A percentile compares a stretch with the other conserved stretches of the same genome.
Conservation (phyloP, 164 flowering plant species). For the Protea cynaroides region DNA sequence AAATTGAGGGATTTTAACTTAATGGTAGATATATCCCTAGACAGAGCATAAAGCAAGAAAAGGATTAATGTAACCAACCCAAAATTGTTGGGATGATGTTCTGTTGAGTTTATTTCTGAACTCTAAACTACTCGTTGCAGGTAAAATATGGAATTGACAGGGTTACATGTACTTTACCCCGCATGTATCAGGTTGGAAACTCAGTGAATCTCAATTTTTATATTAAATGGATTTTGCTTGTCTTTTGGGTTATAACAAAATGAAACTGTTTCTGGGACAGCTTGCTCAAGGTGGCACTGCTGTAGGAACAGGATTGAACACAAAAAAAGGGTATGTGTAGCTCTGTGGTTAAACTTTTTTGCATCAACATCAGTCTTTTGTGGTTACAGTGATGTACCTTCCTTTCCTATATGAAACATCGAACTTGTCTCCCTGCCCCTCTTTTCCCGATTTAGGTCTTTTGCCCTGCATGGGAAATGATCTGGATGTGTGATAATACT, state of each 20-base stretch:
- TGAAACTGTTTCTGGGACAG: constrained; percentile 36
- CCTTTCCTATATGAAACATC: not conserved
- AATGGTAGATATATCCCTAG: too few relatives aligned
- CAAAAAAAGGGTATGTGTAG: constrained; percentile 81
- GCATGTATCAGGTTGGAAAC: constrained; percentile 76
- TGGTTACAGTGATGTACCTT: not conserved
- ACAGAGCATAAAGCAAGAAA: too few relatives aligned
- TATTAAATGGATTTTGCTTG: constrained; percentile 3
- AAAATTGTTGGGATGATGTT: not conserved
- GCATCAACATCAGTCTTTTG: not conserved
- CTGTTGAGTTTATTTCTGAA: not conserved
- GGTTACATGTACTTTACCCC: constrained; percentile 70
- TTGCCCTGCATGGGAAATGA: too few relatives aligned
- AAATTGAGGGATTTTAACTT: too few relatives aligned
- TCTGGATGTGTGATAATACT: too few relatives aligned
- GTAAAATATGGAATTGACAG: constrained; percentile 91
- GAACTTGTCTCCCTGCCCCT: not conserved
- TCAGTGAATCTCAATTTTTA: not conserved
- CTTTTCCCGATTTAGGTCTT: too few relatives aligned
- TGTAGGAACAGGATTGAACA: constrained; percentile 96
- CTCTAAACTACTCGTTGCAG: constrained; percentile 30
- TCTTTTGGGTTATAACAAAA: constrained; percentile 16
- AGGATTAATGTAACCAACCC: too few relatives aligned
- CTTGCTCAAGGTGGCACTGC: constrained; percentile 99
- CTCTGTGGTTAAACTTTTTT: not conserved